Evolutionary conservation across 2,329 filamentous ascomycete genomes (phyloP).

Genomic region (Botrytis hyacinthi): DNA sequence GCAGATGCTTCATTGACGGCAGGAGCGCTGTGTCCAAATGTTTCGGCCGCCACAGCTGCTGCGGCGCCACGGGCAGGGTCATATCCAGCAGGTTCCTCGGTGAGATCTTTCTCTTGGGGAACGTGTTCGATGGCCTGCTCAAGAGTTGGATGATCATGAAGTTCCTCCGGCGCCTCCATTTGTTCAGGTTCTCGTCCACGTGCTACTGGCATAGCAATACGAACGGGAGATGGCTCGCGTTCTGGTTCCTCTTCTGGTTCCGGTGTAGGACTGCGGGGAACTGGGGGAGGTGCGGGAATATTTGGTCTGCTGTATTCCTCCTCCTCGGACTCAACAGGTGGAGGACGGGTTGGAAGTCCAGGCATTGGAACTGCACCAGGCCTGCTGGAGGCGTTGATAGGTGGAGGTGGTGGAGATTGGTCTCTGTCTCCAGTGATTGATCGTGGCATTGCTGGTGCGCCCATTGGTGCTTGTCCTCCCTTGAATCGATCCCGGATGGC

Average conservation of each 20-base stretch:
- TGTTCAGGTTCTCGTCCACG: constrained; percentile 54
- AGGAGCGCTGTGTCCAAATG: constrained; percentile 42
- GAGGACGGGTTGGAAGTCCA: constrained; percentile 64
- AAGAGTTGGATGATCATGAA: constrained; percentile 54
- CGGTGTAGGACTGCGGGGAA: constrained; percentile 39
- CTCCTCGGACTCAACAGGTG: constrained; percentile 45
- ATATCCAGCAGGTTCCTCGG: constrained; percentile 61
- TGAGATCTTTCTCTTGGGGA: constrained; percentile 62
- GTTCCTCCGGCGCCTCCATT: constrained; percentile 51
- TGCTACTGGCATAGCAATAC: constrained; percentile 80
- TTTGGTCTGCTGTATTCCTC: constrained; percentile 52
- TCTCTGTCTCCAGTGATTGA: constrained; percentile 34
- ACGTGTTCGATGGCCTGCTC: constrained; percentile 60
- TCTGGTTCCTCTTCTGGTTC: constrained; percentile 44
- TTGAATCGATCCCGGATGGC: constrained; percentile 82
- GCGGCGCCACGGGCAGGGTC: constrained; percentile 60
- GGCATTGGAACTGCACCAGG: constrained; percentile 78
- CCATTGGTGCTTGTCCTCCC: constrained; percentile 65
- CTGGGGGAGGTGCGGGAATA: constrained; percentile 43
- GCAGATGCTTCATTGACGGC: constrained; percentile 46
- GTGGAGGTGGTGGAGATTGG: constrained; percentile 40
- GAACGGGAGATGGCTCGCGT: constrained; percentile 71
- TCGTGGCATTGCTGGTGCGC: constrained; percentile 44
- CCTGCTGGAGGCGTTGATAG: constrained; percentile 46
- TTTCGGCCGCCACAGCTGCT: constrained; percentile 51